phyloP scores from a whole-genome alignment of 108 stramenopile genomes.

The Aurantiochytrium sp. region DNA sequence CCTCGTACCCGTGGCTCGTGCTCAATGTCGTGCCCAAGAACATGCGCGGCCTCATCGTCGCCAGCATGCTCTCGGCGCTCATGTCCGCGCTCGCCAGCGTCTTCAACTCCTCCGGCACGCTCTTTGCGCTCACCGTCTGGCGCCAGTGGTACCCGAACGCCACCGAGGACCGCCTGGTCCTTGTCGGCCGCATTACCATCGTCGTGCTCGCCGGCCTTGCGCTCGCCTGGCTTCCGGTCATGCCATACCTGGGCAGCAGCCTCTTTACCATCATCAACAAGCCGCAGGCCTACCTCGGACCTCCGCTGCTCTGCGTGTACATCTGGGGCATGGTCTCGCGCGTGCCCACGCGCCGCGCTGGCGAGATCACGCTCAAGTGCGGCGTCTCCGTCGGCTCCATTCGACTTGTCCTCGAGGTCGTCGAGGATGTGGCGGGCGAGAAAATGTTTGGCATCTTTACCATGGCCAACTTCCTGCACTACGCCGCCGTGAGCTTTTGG shows the following conservation, averaged over 20 bases:
- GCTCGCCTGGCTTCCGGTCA: slow-evolving; percentile 5
- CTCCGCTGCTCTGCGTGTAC: slow-evolving; percentile 16
- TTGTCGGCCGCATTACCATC: neutral
- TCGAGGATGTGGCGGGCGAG: neutral
- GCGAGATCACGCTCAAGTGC: neutral
- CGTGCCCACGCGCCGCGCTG: neutral
- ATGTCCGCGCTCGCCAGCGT: slow-evolving; percentile 27
- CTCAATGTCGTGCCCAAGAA: slow-evolving; percentile 13
- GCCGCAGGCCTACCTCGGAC: slow-evolving; percentile 1
- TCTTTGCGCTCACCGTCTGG: slow-evolving; percentile 27
- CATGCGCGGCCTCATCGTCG: slow-evolving; percentile 2
- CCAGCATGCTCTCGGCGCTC: slow-evolving; percentile 19
- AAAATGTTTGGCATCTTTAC: slow-evolving; percentile 19
- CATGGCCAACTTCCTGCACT: neutral
- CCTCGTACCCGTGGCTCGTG: slow-evolving; percentile 6
- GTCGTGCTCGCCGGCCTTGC: neutral
- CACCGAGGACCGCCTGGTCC: neutral
- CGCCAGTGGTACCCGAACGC: neutral
- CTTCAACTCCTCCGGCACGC: slow-evolving; percentile 13
- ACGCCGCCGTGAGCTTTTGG: slow-evolving; percentile 18
- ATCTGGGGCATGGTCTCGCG: slow-evolving; percentile 21
- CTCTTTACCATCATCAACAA: slow-evolving; percentile 30
- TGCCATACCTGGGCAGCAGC: slow-evolving; percentile 11
- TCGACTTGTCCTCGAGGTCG: neutral
- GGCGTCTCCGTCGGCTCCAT: neutral